phyloP scores from a whole-genome alignment of 345 rosid species.

The Excoecaria agallocha region DNA sequence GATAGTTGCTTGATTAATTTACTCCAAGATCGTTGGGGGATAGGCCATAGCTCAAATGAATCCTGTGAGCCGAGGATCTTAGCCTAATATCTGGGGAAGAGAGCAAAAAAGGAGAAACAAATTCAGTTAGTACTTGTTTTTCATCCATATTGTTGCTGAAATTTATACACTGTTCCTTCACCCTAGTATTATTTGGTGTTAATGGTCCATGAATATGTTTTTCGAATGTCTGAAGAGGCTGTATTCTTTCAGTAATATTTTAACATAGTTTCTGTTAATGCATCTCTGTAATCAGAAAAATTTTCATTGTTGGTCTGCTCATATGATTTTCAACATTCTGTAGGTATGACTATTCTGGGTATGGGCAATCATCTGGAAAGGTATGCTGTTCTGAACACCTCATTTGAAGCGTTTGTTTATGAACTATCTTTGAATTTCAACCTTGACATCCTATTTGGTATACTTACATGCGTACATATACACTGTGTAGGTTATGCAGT shows the following conservation, averaged over 20 bases:
- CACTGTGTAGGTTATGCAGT: background rate
- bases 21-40: background rate
- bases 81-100: conserved; percentile 1
- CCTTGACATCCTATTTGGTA: background rate
- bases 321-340: conserved; percentile 18
- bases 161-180: background rate
- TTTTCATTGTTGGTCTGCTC: background rate
- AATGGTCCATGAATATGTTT: background rate
- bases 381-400: conserved; percentile 33
- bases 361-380: conserved; percentile 95
- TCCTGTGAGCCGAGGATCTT: background rate
- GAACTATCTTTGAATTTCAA: background rate
- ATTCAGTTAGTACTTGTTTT: background rate
- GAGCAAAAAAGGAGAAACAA: background rate
- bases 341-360: conserved; percentile 96
- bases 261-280: background rate
- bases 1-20: background rate
- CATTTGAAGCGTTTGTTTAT: background rate
- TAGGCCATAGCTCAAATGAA: background rate
- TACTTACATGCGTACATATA: background rate
- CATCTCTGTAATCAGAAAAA: background rate
- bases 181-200: background rate
- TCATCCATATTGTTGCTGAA: background rate
- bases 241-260: background rate
- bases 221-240: background rate